A percentile compares a stretch with the other conserved stretches of the same genome.
Conservation (phyloP, 305 asterid species). For the Solanum aculeatissimum region DNA sequence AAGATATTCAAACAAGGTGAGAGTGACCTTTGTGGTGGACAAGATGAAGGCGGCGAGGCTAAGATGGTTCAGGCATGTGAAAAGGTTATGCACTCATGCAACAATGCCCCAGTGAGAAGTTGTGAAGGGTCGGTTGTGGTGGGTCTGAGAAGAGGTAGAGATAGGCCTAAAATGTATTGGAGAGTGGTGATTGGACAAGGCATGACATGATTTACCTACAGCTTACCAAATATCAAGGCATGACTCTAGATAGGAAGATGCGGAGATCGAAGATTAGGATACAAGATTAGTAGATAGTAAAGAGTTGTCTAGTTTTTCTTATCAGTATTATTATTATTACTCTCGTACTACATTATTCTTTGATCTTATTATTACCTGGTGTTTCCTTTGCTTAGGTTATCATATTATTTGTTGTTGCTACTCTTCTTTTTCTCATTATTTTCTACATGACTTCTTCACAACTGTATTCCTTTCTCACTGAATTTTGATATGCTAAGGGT, state of each 20-base stretch:
- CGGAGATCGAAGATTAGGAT: neutral
- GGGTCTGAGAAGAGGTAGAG: neutral
- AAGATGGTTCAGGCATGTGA: neutral
- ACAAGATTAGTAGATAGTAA: neutral
- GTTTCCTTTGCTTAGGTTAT: neutral
- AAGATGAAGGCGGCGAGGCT: neutral
- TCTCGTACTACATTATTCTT: neutral
- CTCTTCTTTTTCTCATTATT: neutral
- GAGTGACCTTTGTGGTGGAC: neutral
- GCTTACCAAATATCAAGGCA: neutral
- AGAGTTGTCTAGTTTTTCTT: neutral
- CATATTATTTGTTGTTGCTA: neutral
- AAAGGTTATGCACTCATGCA: neutral
- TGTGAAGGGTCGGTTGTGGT: neutral
- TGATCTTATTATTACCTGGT: neutral
- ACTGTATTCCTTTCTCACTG: neutral
- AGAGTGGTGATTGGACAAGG: neutral
- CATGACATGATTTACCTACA: neutral
- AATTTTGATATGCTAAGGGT: neutral
- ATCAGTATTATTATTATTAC: neutral
- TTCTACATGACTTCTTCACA: neutral
- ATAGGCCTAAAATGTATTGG: neutral
- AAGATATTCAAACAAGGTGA: neutral
- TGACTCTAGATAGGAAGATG: neutral
- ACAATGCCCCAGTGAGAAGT: neutral